Percentiles rank a stretch among this genome's conserved stretches.
phyloP scores from a whole-genome alignment of 148 eudicot genomes.

The Dianthus caryophyllus region DNA sequence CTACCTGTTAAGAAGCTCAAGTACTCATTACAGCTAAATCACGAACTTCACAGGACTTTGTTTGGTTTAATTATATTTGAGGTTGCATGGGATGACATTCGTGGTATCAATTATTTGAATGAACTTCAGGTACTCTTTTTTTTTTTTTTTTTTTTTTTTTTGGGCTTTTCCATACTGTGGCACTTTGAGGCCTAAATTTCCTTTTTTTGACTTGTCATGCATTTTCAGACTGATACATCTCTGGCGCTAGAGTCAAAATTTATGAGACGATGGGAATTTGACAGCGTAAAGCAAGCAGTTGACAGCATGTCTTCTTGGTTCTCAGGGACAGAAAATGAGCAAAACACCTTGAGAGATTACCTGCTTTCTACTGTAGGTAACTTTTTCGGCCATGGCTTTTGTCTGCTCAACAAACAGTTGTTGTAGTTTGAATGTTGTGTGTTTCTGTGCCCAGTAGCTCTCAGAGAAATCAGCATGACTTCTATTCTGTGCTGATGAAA shows the following conservation, averaged over 20 bases:
- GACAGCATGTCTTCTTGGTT: conserved; percentile 70
- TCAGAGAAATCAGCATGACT: not conserved
- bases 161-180: not conserved
- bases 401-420: not conserved
- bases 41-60: conserved; percentile 73
- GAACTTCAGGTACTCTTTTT: conserved; percentile 69
- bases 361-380: conserved; percentile 69
- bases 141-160: conserved; percentile 4
- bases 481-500: not conserved
- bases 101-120: conserved; percentile 88
- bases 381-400: conserved; percentile 13
- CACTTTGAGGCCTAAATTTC: conserved; percentile 3
- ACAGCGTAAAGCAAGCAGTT: conserved; percentile 72
- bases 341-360: conserved; percentile 59
- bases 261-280: conserved; percentile 98
- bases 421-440: not conserved
- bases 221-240: conserved; percentile 85
- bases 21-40: conserved; percentile 61
- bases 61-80: conserved; percentile 93
- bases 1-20: conserved; percentile 78
- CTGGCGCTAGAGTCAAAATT: conserved; percentile 75
- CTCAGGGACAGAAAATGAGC: conserved; percentile 64
- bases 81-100: conserved; percentile 79
- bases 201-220: conserved; percentile 15
- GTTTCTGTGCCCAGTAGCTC: not conserved